phyloP scores from a whole-genome alignment of 208 protist genomes.

The Crithidia mellificae region DNA sequence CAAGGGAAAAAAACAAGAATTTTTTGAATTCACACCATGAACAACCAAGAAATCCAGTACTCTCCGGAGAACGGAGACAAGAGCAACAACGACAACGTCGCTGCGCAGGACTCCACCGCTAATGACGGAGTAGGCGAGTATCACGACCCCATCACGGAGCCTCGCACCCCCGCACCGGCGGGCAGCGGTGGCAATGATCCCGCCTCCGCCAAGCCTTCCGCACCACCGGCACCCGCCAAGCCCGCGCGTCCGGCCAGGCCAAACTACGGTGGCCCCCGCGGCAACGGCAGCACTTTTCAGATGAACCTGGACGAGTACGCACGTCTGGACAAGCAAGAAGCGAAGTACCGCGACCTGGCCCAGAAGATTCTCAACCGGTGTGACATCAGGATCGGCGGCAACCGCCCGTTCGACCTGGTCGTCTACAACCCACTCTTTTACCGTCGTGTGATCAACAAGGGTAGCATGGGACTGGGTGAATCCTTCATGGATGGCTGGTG shows the following conservation, averaged over 20 bases:
- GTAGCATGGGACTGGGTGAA: slow-evolving; percentile 56
- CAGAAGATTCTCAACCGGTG: slow-evolving; percentile 49
- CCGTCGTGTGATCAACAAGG: slow-evolving; percentile 50
- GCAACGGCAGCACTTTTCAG: slow-evolving; percentile 42
- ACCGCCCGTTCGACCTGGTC: slow-evolving; percentile 45
- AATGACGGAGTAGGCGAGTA: slow-evolving; percentile 4
- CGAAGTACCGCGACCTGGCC: slow-evolving; percentile 34
- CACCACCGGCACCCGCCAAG: background rate
- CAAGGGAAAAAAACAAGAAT: too few relatives aligned
- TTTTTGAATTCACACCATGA: too few relatives aligned
- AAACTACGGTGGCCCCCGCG: slow-evolving; percentile 24
- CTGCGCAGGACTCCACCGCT: too few relatives aligned
- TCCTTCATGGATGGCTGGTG: slow-evolving; percentile 69
- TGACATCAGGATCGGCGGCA: slow-evolving; percentile 44
- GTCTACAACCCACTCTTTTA: slow-evolving; percentile 50
- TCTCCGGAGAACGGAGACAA: background rate
- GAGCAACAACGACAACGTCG: too few relatives aligned
- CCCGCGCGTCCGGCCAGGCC: background rate
- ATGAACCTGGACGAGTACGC: slow-evolving; percentile 30
- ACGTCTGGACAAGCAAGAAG: slow-evolving; percentile 31
- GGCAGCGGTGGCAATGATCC: too few relatives aligned
- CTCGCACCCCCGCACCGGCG: slow-evolving; percentile 5
- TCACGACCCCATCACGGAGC: slow-evolving; percentile 16
- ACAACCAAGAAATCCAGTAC: background rate
- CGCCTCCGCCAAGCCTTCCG: background rate